A percentile compares a stretch with the other conserved stretches of the same genome.
These are phyloP conservation scores for Cicer bijugum DNA, from an alignment of 306 rosid genomes.

Conservation along the genomic window DNA sequence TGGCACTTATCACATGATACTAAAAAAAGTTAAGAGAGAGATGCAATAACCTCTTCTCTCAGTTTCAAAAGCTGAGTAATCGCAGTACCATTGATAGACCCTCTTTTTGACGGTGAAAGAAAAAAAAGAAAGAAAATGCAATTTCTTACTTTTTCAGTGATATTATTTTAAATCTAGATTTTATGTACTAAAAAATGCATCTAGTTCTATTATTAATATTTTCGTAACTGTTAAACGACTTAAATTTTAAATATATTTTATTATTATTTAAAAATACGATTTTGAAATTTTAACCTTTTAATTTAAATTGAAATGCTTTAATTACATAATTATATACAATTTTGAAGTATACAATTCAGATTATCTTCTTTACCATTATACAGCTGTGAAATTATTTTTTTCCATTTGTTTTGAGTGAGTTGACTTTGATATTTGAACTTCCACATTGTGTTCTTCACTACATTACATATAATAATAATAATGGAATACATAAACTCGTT, in stretches of 20 bases:
- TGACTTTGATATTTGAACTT: conserved; percentile 36
- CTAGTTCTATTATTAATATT: no score
- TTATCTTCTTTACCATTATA: conserved; percentile 5
- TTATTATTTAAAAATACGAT: no score
- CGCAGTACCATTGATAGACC: conserved; percentile 28
- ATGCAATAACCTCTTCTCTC: conserved; percentile 65
- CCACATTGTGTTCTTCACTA: conserved; percentile 23
- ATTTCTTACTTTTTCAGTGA: conserved; percentile 29
- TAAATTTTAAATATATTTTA: no score
- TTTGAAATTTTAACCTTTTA: no score
- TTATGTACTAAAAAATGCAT: no score
- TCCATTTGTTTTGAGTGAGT: conserved; percentile 10
- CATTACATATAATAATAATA: conserved; percentile 25
- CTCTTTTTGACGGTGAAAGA: conserved; percentile 39
- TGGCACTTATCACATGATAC: no score
- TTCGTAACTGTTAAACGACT: no score
- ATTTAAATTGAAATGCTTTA: no score
- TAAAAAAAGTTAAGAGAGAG: conserved; percentile 49
- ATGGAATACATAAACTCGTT: not conserved
- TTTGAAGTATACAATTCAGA: no score
- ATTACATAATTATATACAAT: no score
- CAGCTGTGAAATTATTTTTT: not conserved
- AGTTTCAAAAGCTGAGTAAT: conserved; percentile 42
- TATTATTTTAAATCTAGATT: no score
- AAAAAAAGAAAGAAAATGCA: conserved; percentile 20